Evolutionary conservation across 352 stramenopile species (phyloP).

Genomic region (Phytophthora tentaculata): DNA sequence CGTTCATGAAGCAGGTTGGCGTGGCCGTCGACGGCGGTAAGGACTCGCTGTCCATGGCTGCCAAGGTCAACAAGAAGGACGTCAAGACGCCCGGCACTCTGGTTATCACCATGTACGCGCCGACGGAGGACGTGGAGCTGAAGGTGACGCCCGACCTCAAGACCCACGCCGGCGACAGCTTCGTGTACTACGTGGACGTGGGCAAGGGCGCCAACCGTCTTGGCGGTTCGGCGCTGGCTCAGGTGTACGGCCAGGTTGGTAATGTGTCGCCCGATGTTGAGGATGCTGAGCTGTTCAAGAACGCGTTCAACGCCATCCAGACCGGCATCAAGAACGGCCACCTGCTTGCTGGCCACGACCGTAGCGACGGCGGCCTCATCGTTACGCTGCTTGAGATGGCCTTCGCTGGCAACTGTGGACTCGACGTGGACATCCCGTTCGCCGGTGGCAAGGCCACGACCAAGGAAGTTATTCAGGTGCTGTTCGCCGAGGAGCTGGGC

Average conservation of each 20-base stretch:
- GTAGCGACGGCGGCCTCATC: constrained; percentile 97
- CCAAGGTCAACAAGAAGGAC: constrained; percentile 93
- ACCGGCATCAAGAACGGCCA: constrained; percentile 89
- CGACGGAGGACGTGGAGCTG: constrained; percentile 96
- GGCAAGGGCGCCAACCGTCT: constrained; percentile 92
- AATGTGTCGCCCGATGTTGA: constrained; percentile 92
- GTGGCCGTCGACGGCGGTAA: constrained; percentile 99
- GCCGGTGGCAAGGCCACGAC: constrained; percentile 46
- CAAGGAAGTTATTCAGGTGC: constrained; percentile 67
- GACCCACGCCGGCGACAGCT: constrained; percentile 70
- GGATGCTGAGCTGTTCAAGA: constrained; percentile 92
- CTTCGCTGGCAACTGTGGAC: constrained; percentile 98
- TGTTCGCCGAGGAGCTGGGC: constrained; percentile 98
- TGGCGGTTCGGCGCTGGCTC: constrained; percentile 96
- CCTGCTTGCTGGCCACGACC: constrained; percentile 97
- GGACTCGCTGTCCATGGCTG: constrained; percentile 99
- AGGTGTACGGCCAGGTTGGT: constrained; percentile 92
- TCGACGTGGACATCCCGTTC: constrained; percentile 92
- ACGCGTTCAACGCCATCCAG: constrained; percentile 95
- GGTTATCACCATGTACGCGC: constrained; percentile 97
- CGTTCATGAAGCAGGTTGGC: constrained; percentile 95
- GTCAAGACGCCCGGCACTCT: constrained; percentile 98
- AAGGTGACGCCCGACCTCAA: constrained; percentile 99
- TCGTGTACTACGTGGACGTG: constrained; percentile 96
- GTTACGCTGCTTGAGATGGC: constrained; percentile 98